Conservation (phyloP, 2,329 filamentous ascomycete species). For the Niveomyces coronatus region DNA sequence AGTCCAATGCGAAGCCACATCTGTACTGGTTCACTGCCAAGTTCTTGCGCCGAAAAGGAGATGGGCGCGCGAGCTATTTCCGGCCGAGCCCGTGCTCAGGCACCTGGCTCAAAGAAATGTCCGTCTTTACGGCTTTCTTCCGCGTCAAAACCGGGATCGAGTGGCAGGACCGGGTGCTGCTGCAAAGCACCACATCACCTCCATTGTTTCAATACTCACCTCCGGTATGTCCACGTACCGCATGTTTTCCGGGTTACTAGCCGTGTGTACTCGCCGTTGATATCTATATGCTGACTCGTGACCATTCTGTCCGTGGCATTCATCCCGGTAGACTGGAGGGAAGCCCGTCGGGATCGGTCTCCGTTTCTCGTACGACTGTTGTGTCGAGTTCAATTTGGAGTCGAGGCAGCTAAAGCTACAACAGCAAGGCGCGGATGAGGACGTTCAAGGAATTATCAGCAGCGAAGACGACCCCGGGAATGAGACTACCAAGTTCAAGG, state of each 20-base stretch:
- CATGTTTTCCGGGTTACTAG: background rate
- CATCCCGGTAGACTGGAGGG: constrained; percentile 21
- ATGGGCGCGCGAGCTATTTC: constrained; percentile 25
- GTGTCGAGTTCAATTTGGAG: constrained; percentile 23
- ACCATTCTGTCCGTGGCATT: constrained; percentile 1
- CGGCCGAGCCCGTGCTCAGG: constrained; percentile 29
- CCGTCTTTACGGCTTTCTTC: constrained; percentile 48
- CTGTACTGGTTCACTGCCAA: constrained; percentile 52
- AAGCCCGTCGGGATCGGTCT: constrained; percentile 28
- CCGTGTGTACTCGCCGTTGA: too few relatives aligned
- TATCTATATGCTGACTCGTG: background rate
- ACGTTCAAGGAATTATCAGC: background rate
- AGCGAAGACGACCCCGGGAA: too few relatives aligned
- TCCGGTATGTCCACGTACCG: constrained; percentile 27
- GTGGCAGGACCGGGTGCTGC: constrained; percentile 46
- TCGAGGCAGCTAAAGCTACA: constrained; percentile 11
- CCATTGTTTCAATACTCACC: constrained; percentile 34
- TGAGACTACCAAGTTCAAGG: too few relatives aligned
- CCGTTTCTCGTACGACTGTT: constrained; percentile 22
- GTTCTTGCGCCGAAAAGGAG: constrained; percentile 31
- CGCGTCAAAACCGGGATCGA: constrained; percentile 42
- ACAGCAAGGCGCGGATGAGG: background rate
- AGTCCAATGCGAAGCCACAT: constrained; percentile 48
- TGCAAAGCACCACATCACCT: constrained; percentile 20
- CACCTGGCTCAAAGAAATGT: constrained; percentile 33